Conservation (phyloP, 2,329 filamentous ascomycete genomes). For the Ophiocordyceps australis region DNA sequence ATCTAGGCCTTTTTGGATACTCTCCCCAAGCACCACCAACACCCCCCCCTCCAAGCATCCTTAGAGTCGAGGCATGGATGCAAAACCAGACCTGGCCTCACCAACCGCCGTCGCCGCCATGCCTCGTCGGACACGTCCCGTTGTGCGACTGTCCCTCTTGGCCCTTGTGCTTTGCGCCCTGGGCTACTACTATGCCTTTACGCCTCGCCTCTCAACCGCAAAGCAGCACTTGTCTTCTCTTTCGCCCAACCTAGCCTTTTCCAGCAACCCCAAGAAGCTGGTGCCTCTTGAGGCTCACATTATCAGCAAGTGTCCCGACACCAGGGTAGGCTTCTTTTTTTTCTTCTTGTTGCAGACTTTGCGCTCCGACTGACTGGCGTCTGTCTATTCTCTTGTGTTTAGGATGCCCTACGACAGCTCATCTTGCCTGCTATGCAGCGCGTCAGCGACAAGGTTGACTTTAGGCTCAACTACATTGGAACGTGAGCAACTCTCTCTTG, state of each 20-base stretch:
- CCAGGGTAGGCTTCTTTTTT: slow-evolving; percentile 31
- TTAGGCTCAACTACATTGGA: slow-evolving; percentile 80
- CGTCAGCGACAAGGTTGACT: slow-evolving; percentile 71
- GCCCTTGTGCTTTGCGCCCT: slow-evolving; percentile 7
- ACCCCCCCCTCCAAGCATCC: background rate
- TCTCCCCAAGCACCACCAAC: too few relatives aligned
- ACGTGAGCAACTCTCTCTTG: slow-evolving; percentile 27
- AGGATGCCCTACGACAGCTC: slow-evolving; percentile 63
- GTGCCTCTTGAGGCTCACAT: slow-evolving; percentile 87
- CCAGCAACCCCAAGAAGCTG: slow-evolving; percentile 8
- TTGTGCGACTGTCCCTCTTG: slow-evolving; percentile 3
- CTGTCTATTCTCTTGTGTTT: too few relatives aligned
- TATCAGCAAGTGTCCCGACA: slow-evolving; percentile 95
- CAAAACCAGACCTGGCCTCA: background rate
- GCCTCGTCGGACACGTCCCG: background rate
- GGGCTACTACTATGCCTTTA: slow-evolving; percentile 1
- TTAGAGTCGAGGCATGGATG: slow-evolving; percentile 1
- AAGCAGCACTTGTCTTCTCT: background rate
- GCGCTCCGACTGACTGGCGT: too few relatives aligned
- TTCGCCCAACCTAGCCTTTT: background rate
- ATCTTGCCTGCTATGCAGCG: slow-evolving; percentile 76
- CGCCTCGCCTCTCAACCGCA: too few relatives aligned
- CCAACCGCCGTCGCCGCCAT: background rate
- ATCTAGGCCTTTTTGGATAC: too few relatives aligned
- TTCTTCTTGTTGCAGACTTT: too few relatives aligned